Evolutionary conservation across 257 asterid genomes (phyloP), one percentile per base, ranked within the genome.

Genomic region (Jacaranda copaia): DNA sequence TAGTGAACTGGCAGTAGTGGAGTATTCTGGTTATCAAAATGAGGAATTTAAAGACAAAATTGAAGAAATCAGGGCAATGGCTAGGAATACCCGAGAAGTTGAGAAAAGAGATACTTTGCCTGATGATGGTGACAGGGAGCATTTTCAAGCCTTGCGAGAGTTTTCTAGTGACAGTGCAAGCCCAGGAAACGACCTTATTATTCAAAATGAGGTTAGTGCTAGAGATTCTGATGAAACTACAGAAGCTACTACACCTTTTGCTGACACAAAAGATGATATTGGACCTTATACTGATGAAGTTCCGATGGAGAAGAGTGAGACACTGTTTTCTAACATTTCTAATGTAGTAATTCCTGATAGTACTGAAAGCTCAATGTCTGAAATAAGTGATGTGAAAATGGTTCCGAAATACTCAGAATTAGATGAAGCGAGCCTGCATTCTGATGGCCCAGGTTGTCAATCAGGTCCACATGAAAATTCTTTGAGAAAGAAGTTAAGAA

Each of bases 61-160:
- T 70, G 86, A 85, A 77, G 94, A 93, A 75, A 95, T 93, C 63
- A 85, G 85, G 85, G 75, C 70, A 75, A 88, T 95, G 98, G 98
- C 97, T 4, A 87, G 90, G 79, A 80, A 72, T 69, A 96, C 88
- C 36, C 84, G 97, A 62, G 92, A 91, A 78, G 81, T 77, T 75
- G 99, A 93, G 85, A 87, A 73, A 76, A 72, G 63, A 59, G 78
- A 86, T 18, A 39, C 85, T 68, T 65, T 62, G 53, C 39, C 48
- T 38, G 80, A 78, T 38, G 75, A 68, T 40, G 63, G 45, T 68
- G 87, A 74, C 55, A 86, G 63, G 56, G 82, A 82, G 81, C 82
- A 82, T 81, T 77, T 60, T 70, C 82, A 55, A 58, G 72, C 60
- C 56, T 73, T 75, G 68, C 75, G 75, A 32, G 84, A 77, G 66